Evolutionary conservation across 805 yeast genomes (phyloP), one percentile per base, ranked within the genome.

Genomic region (Zygosaccharomyces kombuchaensis): DNA sequence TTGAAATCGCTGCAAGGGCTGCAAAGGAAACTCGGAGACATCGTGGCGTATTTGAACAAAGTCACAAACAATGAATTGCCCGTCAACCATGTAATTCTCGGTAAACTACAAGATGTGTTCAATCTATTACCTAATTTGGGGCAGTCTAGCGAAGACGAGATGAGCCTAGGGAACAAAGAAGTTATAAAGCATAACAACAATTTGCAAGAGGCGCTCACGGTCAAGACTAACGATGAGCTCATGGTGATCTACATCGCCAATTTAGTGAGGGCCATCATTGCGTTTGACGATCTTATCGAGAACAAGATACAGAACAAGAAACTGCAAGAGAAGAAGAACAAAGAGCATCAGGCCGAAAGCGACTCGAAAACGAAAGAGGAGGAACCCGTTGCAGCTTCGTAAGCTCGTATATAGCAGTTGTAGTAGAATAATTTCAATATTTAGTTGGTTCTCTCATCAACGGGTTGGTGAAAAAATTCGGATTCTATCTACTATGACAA

Each of bases 221-320:
- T 86, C 36, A 93, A 91, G 69, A 88, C 99, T 2, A 95, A 93
- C 62, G 99, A 93, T 63, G 96, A 93, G 67, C 74, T 95, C 57
- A 91, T 95, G 99, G 77, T 88, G 61, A 80, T 93, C 21, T 95
- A 95, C 65, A 81, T 93, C 54, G 80, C 93, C 59, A 83, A 91
- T 42, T 72, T 93, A 58, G 96, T 93, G 19, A 79, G 98, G 62
- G 86, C 98, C 5, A 90, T 95, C 58, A 85, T 93, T 61, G 95
- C 98, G 9, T 91, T 93, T 77, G 96, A 93, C 68, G 95, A 93
- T 65, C 77, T 93, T 66, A 93, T 93, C 62, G 98, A 93, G 59
- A 95, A 95, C 71, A 93, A 93, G 70, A 82, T 93, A 54, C 87
- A 86, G 56, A 89, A 89, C 66, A 83, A 81, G 61, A 76, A 73